Percentiles rank a stretch among this genome's conserved stretches.
phyloP scores from a whole-genome alignment of 306 rosid species.

The Acacia melanoxylon region DNA sequence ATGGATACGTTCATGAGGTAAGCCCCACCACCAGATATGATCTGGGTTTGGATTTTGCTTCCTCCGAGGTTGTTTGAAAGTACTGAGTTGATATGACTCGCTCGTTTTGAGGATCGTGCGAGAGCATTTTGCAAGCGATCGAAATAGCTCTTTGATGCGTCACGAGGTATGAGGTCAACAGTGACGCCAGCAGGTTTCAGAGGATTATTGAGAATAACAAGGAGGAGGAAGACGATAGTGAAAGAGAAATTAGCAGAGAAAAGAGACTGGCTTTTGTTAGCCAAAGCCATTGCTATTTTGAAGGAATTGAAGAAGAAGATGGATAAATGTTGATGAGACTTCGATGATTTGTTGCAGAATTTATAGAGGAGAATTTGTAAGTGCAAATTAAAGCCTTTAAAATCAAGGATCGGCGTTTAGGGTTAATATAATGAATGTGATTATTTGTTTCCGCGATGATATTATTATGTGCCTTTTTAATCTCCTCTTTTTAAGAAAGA shows the following conservation, averaged over 20 bases:
- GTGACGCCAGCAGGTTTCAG: slow-evolving; percentile 31
- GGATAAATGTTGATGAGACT: not conserved
- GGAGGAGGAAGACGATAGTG: not conserved
- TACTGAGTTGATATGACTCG: slow-evolving; percentile 12
- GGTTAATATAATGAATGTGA: not conserved
- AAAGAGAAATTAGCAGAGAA: not conserved
- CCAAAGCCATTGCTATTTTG: not conserved
- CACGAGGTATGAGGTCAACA: slow-evolving; percentile 44
- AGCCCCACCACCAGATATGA: not conserved
- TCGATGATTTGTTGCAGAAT: not conserved
- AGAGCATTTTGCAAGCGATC: slow-evolving; percentile 35
- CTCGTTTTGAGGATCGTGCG: slow-evolving; percentile 40
- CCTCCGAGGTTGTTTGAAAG: not conserved
- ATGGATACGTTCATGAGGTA: slow-evolving; percentile 52
- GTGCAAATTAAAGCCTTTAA: not conserved
- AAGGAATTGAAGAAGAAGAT: not conserved
- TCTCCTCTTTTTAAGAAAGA: not conserved
- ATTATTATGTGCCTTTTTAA: not conserved
- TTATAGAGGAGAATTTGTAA: not conserved
- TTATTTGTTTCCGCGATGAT: not conserved
- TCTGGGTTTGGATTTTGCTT: slow-evolving; percentile 13
- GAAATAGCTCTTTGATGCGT: slow-evolving; percentile 29
- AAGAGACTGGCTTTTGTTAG: not conserved
- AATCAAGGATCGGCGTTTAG: not conserved
- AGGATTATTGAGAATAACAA: not conserved